phyloP scores from a whole-genome alignment of 495 filamentous ascomycete species.

The Neurospora terricola region DNA sequence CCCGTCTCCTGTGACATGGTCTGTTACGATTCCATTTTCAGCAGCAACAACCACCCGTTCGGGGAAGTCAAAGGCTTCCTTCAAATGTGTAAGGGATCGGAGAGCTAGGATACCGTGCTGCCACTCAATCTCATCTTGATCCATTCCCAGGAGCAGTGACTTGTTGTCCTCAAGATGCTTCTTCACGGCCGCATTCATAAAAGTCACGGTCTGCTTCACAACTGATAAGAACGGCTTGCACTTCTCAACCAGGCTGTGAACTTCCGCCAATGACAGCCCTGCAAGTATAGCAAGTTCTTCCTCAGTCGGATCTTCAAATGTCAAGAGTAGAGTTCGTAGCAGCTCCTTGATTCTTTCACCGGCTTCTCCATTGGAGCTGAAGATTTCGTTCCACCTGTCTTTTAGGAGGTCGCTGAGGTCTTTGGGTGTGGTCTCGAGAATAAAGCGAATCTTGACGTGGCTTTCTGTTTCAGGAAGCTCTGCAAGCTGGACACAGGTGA shows the following conservation, averaged over 20 bases:
- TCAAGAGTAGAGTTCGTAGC: conserved; percentile 24
- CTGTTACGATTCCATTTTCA: neutral
- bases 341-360: conserved; percentile 25
- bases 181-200: conserved; percentile 9
- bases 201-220: conserved; percentile 18
- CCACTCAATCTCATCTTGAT: conserved; percentile 26
- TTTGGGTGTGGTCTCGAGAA: conserved; percentile 24
- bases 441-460: conserved; percentile 19
- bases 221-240: conserved; percentile 24
- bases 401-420: conserved; percentile 22
- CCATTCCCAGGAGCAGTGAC: conserved; percentile 17
- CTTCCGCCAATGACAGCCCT: conserved; percentile 14
- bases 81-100: conserved; percentile 25
- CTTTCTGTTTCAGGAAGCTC: conserved; percentile 17
- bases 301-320: conserved; percentile 26
- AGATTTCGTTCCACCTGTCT: conserved; percentile 21
- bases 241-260: conserved; percentile 17
- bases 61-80: conserved; percentile 5
- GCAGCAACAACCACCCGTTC: neutral
- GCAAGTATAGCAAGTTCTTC: conserved; percentile 22
- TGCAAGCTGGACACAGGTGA: conserved; percentile 23
- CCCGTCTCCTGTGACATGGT: neutral
- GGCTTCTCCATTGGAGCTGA: conserved; percentile 16
- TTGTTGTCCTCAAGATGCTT: neutral
- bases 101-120: conserved; percentile 29